Evolutionary conservation across 176 grass and related monocot species (phyloP).

Genomic region (Pontederia crassipes): DNA sequence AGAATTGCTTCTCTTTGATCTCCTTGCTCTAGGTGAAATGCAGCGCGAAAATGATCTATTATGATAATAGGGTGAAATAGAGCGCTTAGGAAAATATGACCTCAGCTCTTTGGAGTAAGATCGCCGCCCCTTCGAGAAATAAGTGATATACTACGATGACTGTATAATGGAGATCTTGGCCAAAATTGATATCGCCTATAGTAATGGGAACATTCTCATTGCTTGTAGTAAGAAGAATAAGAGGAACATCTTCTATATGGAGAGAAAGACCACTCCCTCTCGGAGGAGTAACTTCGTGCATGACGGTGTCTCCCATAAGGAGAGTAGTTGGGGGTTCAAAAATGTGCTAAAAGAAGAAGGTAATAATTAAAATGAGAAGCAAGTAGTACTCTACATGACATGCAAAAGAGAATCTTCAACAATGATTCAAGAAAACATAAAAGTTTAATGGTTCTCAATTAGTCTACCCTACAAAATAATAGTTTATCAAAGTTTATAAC

Average conservation of each 20-base stretch:
- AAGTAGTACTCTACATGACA: too few species aligned
- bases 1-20: background rate
- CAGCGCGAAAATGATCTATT: constrained; percentile 18
- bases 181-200: constrained; percentile 1
- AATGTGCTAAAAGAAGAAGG: constrained; percentile 19
- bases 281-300: constrained; percentile 27
- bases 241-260: constrained; percentile 16
- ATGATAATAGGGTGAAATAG: constrained; percentile 29
- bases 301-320: constrained; percentile 29
- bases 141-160: background rate
- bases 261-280: constrained; percentile 33
- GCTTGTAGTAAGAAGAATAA: constrained; percentile 6
- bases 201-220: background rate
- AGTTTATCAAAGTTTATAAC: too few species aligned
- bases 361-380: background rate
- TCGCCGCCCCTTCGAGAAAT: background rate
- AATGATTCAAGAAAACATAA: too few species aligned
- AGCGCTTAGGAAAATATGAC: constrained; percentile 16
- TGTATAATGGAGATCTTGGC: background rate
- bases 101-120: background rate
- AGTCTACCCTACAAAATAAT: too few species aligned
- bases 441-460: too few species aligned
- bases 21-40: constrained; percentile 6
- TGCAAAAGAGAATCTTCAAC: too few species aligned
- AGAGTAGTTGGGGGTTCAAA: constrained; percentile 37